A percentile compares a stretch with the other conserved stretches of the same genome.
Conservation (phyloP, 108 stramenopile species). For the Aurantiochytrium sp. region DNA sequence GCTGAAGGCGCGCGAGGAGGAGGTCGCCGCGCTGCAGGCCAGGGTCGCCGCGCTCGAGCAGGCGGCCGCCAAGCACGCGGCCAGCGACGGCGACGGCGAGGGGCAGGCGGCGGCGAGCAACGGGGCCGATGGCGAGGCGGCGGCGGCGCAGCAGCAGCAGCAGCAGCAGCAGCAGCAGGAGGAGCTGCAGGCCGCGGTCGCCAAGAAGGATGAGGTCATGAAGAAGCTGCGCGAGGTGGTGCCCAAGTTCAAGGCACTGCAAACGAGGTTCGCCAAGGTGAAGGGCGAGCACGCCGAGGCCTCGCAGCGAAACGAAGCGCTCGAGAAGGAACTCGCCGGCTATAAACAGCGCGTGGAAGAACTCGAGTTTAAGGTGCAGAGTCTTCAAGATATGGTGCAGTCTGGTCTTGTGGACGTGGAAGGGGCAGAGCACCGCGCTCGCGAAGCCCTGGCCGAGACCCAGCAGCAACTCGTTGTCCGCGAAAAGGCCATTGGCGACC, state of each 20-base stretch:
- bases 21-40: not conserved
- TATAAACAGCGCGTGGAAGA: not conserved
- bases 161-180: not conserved
- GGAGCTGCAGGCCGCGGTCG: not conserved
- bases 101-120: not conserved
- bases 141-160: not conserved
- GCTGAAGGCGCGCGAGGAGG: slow-evolving; percentile 4
- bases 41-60: not conserved
- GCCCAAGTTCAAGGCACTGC: not conserved
- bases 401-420: not conserved
- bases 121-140: not conserved
- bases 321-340: not conserved
- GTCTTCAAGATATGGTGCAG: not conserved
- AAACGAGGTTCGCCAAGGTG: not conserved
- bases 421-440: not conserved
- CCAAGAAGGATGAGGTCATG: not conserved
- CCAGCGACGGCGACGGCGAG: not conserved
- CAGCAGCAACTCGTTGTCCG: not conserved
- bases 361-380: not conserved
- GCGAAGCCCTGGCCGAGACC: not conserved
- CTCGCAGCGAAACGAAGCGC: not conserved
- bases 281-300: not conserved
- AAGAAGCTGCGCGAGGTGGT: not conserved
- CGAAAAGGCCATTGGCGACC: not conserved
- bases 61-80: not conserved